phyloP scores from a whole-genome alignment of 1,284 basidiomycete genomes.

The Mycosarcoma mackinlayi region DNA sequence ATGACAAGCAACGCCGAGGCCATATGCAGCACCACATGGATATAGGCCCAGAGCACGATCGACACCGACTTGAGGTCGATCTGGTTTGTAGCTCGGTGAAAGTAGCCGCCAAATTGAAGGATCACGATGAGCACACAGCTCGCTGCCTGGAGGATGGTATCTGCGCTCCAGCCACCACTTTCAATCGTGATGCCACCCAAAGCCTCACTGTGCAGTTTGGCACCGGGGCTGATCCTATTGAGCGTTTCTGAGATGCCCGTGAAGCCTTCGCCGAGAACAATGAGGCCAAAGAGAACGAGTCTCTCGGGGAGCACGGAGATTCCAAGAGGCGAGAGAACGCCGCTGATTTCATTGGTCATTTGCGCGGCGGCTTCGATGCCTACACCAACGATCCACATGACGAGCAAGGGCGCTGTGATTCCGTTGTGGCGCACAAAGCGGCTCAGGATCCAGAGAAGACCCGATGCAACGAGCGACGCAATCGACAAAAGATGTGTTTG shows the following conservation, averaged over 20 bases:
- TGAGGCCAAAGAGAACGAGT: slow-evolving; percentile 41
- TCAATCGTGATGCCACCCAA: slow-evolving; percentile 16
- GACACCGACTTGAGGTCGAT: slow-evolving; percentile 24
- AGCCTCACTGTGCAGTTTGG: slow-evolving; percentile 10
- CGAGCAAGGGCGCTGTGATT: slow-evolving; percentile 20
- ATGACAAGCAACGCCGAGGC: slow-evolving; percentile 41
- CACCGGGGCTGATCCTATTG: slow-evolving; percentile 44
- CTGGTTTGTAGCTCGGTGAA: slow-evolving; percentile 27
- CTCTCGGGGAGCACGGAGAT: slow-evolving; percentile 32
- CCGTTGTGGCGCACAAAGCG: slow-evolving; percentile 19
- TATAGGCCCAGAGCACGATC: slow-evolving; percentile 41
- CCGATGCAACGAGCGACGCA: slow-evolving; percentile 19
- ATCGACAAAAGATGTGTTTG: slow-evolving; percentile 30
- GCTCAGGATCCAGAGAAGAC: slow-evolving; percentile 42
- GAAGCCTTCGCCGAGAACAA: slow-evolving; percentile 52
- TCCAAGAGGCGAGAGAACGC: slow-evolving; percentile 19
- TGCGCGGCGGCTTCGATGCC: slow-evolving; percentile 24
- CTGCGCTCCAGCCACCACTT: slow-evolving; percentile 41
- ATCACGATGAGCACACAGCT: slow-evolving; percentile 41
- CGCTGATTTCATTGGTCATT: slow-evolving; percentile 31
- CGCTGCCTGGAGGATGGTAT: slow-evolving; percentile 34
- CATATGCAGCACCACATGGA: slow-evolving; percentile 46
- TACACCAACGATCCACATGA: slow-evolving; percentile 47
- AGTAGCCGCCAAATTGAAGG: slow-evolving; percentile 44
- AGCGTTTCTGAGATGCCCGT: slow-evolving; percentile 35